Base-by-base conservation (phyloP, 768 basidiomycete species). In the Trametes cinnabarina region DNA sequence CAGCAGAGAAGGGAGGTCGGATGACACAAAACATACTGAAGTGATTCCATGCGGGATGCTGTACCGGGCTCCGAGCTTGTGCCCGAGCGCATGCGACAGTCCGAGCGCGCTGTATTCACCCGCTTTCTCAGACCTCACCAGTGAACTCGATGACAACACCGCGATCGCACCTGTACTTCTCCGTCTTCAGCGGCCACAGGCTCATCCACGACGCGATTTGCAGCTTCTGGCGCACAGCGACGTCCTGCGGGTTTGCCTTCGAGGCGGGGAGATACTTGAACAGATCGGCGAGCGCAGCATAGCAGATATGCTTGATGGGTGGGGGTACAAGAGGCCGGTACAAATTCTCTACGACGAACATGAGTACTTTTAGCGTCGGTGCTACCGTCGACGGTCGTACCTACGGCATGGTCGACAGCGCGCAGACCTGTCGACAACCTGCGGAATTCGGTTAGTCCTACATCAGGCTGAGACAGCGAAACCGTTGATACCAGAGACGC, bases 161-260 rank as follows among this genome's bases (percentile, higher is more conserved):
- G n/a, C n/a, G n/a, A n/a, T n/a, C 58, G 43, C 25, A 83, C 86
- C 77, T 77, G 64, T 84, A 84, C 63, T 74, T 78, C 64, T 84
- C 82, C 9, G 77, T 56, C 64, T 80, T 83, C 41, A 77, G 70
- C 0, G 88, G 88, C 87, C 86, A 90, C 11, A 88, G 63, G 61
- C 86, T 88, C 86, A 89, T 88, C 90, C 88, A 91, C 1, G 87
- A 81, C 2, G 88, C 90, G 40, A 91, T 54, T 68, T 89, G 82
- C 14, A 90, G 76, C 67, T 80, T 85, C 64, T 90, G 87, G 15
- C 90, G 82, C 51, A 75, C 69, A n/a, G 77, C 79, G 34, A 91
- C 59, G 57, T 82, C 75, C 25, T 71, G 65, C 0, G 87, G 84
- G 58, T 87, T 71, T 14, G 76, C 81, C 68, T 85, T 88, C 23